Evolutionary conservation across 176 grass and related monocot genomes (phyloP).

Genomic region (Aegilops speltoides): DNA sequence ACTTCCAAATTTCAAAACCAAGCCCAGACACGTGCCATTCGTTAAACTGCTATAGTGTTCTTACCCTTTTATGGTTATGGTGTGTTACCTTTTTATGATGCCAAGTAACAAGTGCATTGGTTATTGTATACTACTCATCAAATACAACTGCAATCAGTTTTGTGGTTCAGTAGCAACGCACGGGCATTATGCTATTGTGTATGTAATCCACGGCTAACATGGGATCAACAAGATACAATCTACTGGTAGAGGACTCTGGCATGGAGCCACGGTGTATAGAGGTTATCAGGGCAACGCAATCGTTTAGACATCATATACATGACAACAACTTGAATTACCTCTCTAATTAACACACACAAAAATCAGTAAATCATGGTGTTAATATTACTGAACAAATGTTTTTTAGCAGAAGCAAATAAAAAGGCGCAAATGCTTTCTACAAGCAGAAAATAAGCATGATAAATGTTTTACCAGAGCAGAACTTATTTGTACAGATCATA

Average conservation of each 20-base stretch:
- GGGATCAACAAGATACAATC: not conserved
- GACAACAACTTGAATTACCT: not conserved
- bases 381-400: not conserved
- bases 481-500: not conserved
- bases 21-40: not conserved
- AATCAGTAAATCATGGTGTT: not conserved
- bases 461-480: conserved; percentile 4
- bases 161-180: not conserved
- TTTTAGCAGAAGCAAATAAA: not conserved
- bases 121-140: not conserved
- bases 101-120: not conserved
- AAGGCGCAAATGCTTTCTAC: not conserved
- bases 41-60: not conserved
- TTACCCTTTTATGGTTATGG: not conserved
- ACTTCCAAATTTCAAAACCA: not conserved
- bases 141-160: not conserved
- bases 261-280: not conserved
- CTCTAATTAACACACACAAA: not conserved
- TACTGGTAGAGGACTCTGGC: not conserved
- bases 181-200: not conserved
- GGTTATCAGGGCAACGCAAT: not conserved
- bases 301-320: not conserved
- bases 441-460: not conserved
- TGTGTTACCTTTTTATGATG: not conserved
- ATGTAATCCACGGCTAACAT: conserved; percentile 12